A percentile compares a stretch with the other conserved stretches of the same genome.
Conservation (phyloP, 2,329 filamentous ascomycete species). For the Rhexocercosporidium sp. region DNA sequence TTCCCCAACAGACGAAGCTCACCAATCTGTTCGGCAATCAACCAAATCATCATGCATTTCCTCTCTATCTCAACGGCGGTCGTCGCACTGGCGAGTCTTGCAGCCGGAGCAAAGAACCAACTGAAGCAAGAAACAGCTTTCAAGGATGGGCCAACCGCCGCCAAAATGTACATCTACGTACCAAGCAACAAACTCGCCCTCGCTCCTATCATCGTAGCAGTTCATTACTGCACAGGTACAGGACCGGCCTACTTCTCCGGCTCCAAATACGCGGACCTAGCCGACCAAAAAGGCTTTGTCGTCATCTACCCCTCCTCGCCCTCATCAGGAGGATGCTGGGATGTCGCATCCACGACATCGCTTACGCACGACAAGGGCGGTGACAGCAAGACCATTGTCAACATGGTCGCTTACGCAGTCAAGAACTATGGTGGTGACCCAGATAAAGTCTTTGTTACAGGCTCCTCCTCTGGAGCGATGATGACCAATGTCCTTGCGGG, state of each 20-base stretch:
- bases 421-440: conserved; percentile 56
- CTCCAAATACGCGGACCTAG: conserved; percentile 55
- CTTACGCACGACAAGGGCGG: conserved; percentile 62
- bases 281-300: conserved; percentile 62
- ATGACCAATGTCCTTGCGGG: conserved; percentile 56
- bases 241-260: conserved; percentile 41
- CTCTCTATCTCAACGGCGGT: conserved; percentile 12
- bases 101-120: conserved; percentile 17
- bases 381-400: conserved; percentile 60
- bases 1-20: not conserved
- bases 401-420: conserved; percentile 64
- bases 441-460: conserved; percentile 58
- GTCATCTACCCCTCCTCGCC: conserved; percentile 62
- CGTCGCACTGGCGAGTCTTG: conserved; percentile 14
- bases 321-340: conserved; percentile 61
- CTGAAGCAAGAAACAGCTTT: conserved; percentile 33
- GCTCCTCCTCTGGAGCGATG: conserved; percentile 50
- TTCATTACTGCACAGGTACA: conserved; percentile 47
- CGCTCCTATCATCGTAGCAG: conserved; percentile 37
- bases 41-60: conserved; percentile 15
- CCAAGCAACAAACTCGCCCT: conserved; percentile 27
- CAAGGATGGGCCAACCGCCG: conserved; percentile 31
- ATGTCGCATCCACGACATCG: conserved; percentile 54
- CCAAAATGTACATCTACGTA: conserved; percentile 38
- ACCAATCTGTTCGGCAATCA: not conserved